Base-by-base conservation (phyloP, 129 eudicot species). In the Flaveria linearis region DNA sequence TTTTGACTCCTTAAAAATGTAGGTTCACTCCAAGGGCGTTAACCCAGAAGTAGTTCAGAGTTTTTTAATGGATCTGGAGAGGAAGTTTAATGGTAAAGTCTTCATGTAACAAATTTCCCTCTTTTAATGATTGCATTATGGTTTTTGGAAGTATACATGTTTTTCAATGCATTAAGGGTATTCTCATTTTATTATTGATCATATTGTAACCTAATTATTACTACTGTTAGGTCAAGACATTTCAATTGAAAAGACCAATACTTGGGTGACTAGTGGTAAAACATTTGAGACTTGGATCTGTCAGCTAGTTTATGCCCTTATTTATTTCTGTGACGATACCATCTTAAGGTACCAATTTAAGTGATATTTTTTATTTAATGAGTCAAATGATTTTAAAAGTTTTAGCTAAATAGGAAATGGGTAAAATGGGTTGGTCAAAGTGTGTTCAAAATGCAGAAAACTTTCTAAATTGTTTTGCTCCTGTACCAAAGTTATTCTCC, bases 21-120 rank as follows among this genome's bases (percentile, higher is more conserved):
- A 94, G 99, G 92, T 94, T 55, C 99, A 94, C 57, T 91, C 93
- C 55, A 94, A 84, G 85, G 99, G 99, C 52, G 85, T 87, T 65
- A 87, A 89, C 74, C 17, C 71, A 46, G 87, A 91, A 80, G 82
- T 84, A 33, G 92, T 89, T 36, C 92, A 91, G 84, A 82, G 73
- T 72, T 75, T 74, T 56, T 47, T 91, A 42, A 43, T 75, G 49
- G 90, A 86, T 75, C 74, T 91, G 42, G 96, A 86, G 68, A 84
- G 84, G 79, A 91, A 87, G 85, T 91, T 84, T 55, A 78, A 82
- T 13, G 96, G 99, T 94, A 87, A 77, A 61, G 47, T 46, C 33
- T 23, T 71, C 62, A 47, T 39, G 43, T 41, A n/a, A 65, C 25
- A 45, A 52, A 14, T 43, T 78, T 69, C 63, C 14, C 20, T 30